Evolutionary conservation across 2,329 filamentous ascomycete genomes (phyloP).

Genomic region (Alternaria triticina): DNA sequence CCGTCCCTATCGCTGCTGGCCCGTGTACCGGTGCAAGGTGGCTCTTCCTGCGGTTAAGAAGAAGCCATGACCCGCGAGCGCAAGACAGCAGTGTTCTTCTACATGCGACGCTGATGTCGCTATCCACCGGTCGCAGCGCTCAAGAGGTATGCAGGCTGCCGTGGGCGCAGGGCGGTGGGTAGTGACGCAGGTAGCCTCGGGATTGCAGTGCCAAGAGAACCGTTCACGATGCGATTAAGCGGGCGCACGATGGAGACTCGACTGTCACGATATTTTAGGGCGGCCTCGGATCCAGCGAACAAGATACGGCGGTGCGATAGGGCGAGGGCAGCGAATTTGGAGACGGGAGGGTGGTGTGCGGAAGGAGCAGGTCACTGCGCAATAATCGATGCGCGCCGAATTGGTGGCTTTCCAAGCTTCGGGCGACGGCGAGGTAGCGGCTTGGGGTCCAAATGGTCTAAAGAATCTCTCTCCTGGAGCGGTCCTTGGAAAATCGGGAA

Average conservation of each 20-base stretch:
- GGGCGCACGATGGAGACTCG: slow-evolving; percentile 1
- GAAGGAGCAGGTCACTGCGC: slow-evolving; percentile 28
- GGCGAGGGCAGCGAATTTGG: slow-evolving; percentile 7
- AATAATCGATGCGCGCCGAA: slow-evolving; percentile 16
- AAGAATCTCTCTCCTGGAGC: not conserved
- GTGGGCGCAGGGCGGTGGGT: slow-evolving; percentile 13
- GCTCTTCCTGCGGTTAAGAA: slow-evolving; percentile 12
- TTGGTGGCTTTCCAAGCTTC: slow-evolving; percentile 5
- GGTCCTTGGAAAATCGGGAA: not conserved
- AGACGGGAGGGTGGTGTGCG: slow-evolving; percentile 22
- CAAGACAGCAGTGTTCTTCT: slow-evolving; percentile 8
- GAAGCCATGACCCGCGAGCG: slow-evolving; percentile 30
- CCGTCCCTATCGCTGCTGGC: slow-evolving; percentile 2
- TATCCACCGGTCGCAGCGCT: slow-evolving; percentile 8
- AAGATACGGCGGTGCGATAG: slow-evolving; percentile 13
- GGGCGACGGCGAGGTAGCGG: not conserved
- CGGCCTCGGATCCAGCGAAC: slow-evolving; percentile 1
- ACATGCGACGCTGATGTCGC: slow-evolving; percentile 26
- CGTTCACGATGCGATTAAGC: slow-evolving; percentile 16
- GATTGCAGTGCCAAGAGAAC: slow-evolving; percentile 24
- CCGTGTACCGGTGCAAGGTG: slow-evolving; percentile 10
- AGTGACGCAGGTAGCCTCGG: slow-evolving; percentile 36
- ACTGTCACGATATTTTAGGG: slow-evolving; percentile 2
- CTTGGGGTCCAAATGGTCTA: not conserved
- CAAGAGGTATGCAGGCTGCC: slow-evolving; percentile 15